Evolutionary conservation across 2,329 filamentous ascomycete genomes (phyloP), one percentile per base, ranked within the genome.

Genomic region (Trichoderma pleuroti): DNA sequence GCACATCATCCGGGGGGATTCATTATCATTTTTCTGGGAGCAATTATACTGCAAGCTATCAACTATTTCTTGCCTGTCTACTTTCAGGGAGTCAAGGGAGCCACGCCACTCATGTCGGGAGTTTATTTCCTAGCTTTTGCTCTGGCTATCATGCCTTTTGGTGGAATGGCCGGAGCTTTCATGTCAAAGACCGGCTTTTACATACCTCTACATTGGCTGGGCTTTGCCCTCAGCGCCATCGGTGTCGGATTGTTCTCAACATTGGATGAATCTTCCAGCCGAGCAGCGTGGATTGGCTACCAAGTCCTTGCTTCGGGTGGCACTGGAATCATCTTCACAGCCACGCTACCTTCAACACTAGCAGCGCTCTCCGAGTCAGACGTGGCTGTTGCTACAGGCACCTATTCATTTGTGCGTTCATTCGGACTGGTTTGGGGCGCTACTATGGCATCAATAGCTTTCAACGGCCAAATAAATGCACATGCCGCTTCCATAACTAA

Each of bases 371-470:
- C 75, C 0, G 82, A 84, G n/a, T 72, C 72, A 3, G 81, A 85
- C 61, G 75, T 76, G 0, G 80, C 81, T 1, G 70, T 79, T 2
- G 80, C 81, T 0, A 82, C 81, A 1, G 80, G 76, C 3, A 81
- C 82, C 54, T 84, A 81, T 77, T 75, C 78, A 0, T 87, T 87
- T 71, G 75, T 84, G 70, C 81, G 85, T 36, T 81, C 77, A 66
- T 82, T 87, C 28, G 86, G 85, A 2, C 75, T 78, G 18, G 81
- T 83, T 3, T 83, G 85, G 76, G 85, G 84, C 11, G 79, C 83
- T 3, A 78, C 83, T 0, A 81, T 87, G 28, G 80, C 82, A 0
- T 79, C 79, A 1, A 77, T 80, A 5, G 77, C 85, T n/a, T 86
- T 76, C 69, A 77, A 76, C n/a, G 73, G 68, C 2, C 70, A 69